These are phyloP conservation scores for Populus alba DNA, from an alignment of 345 rosid genomes.

Conservation along the genomic window DNA sequence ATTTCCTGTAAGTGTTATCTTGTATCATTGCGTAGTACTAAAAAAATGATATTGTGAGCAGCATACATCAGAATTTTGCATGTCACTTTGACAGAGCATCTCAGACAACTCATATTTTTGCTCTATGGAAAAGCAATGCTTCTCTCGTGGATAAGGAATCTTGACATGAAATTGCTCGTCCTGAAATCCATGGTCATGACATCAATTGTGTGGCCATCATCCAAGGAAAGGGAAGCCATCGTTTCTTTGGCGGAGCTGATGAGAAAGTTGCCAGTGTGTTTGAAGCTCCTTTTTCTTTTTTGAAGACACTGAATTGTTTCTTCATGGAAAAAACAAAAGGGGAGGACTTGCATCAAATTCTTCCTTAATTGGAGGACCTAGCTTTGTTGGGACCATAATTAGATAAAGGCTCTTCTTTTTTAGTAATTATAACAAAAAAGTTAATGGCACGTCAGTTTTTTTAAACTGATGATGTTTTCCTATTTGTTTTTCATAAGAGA, in stretches of 20 bases:
- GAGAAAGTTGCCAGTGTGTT: slow-evolving; percentile 95
- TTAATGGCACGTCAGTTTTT: background rate
- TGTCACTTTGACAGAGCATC: slow-evolving; percentile 11
- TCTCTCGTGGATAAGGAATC: slow-evolving; percentile 34
- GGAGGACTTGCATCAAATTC: background rate
- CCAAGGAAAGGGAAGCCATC: slow-evolving; percentile 81
- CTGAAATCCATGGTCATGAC: slow-evolving; percentile 98
- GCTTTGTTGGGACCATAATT: background rate
- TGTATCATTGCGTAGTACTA: background rate
- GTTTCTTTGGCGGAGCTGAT: slow-evolving; percentile 94
- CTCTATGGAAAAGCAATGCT: slow-evolving; percentile 64
- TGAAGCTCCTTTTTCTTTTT: slow-evolving; percentile 84
- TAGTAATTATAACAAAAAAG: background rate
- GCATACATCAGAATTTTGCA: background rate
- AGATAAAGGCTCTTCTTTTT: background rate
- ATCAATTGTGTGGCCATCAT: slow-evolving; percentile 75
- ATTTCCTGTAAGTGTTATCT: background rate
- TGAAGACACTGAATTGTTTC: slow-evolving; percentile 60
- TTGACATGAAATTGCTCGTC: slow-evolving; percentile 93
- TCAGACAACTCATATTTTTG: slow-evolving; percentile 80
- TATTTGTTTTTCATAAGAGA: background rate
- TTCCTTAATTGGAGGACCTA: background rate
- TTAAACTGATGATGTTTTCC: background rate
- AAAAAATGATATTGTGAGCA: background rate
- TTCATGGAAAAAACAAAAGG: too few relatives aligned